phyloP scores from a whole-genome alignment of 1,139 yeast genomes.

The Geotrichum candidum region DNA sequence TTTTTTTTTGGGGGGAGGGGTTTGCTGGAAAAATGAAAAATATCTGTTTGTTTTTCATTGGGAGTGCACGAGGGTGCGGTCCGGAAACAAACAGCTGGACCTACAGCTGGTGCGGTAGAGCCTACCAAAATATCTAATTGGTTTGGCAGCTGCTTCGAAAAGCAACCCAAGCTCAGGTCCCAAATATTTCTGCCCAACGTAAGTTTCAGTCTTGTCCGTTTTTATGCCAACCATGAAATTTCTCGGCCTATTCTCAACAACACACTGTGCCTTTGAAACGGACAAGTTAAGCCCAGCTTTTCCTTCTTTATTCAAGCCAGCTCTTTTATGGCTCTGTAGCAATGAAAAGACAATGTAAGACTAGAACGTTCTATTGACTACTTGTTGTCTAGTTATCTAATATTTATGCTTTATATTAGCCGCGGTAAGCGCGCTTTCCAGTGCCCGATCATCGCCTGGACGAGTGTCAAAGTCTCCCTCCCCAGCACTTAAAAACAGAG shows the following conservation, averaged over 20 bases:
- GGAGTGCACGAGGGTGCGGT: neutral
- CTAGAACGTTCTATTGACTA: neutral
- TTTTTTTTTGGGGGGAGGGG: neutral
- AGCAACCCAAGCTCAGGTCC: neutral
- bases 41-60: neutral
- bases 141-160: neutral
- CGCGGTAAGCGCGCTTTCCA: slow-evolving; percentile 7
- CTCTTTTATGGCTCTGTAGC: neutral
- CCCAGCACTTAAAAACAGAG: neutral
- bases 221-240: too few species aligned
- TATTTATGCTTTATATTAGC: neutral
- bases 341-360: slow-evolving; percentile 8
- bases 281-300: neutral
- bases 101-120: neutral
- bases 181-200: neutral
- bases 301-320: neutral
- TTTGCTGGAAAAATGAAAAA: neutral
- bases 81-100: too few species aligned
- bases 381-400: neutral
- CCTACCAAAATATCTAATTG: neutral
- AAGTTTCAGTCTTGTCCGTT: neutral
- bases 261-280: neutral
- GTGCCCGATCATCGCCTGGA: neutral
- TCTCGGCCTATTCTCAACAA: too few species aligned
- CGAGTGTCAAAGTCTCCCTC: neutral